Evolutionary conservation across 805 yeast species (phyloP).

Genomic region (Myxozyma mucilagina): DNA sequence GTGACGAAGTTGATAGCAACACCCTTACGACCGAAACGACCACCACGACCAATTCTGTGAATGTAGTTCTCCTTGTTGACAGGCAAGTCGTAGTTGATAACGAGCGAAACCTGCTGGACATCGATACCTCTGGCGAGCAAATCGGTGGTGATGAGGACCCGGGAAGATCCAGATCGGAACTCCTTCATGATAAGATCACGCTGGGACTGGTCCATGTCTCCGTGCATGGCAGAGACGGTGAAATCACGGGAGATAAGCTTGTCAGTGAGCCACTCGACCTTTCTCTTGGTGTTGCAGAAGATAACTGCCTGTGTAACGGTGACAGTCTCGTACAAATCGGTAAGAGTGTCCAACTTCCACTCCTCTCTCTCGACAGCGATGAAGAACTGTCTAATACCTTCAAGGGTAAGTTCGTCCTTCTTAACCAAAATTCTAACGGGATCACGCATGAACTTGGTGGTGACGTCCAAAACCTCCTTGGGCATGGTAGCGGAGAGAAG

Average conservation of each 20-base stretch:
- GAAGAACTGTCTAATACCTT: constrained; percentile 92
- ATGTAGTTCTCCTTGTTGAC: constrained; percentile 90
- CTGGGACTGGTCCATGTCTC: constrained; percentile 93
- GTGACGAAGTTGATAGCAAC: constrained; percentile 95
- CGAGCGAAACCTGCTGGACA: constrained; percentile 95
- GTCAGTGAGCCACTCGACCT: constrained; percentile 86
- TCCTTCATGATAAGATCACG: constrained; percentile 94
- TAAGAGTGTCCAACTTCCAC: constrained; percentile 90
- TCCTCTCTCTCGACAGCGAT: constrained; percentile 90
- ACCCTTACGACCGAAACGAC: constrained; percentile 98
- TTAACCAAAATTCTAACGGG: constrained; percentile 93
- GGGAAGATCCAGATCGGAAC: constrained; percentile 88
- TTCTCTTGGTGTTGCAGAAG: constrained; percentile 93
- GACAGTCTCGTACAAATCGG: constrained; percentile 91
- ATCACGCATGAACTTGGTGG: constrained; percentile 86
- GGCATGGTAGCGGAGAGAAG: constrained; percentile 95
- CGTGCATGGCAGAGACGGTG: constrained; percentile 95
- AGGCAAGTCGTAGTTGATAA: constrained; percentile 93
- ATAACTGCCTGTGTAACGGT: constrained; percentile 97
- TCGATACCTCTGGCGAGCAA: constrained; percentile 98
- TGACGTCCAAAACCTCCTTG: constrained; percentile 84
- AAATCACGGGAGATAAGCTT: constrained; percentile 78
- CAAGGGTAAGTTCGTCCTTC: constrained; percentile 91
- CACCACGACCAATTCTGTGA: constrained; percentile 97
- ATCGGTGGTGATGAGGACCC: constrained; percentile 94